phyloP scores from a whole-genome alignment of 2,329 filamentous ascomycete species.

The Claviceps cyperi region DNA sequence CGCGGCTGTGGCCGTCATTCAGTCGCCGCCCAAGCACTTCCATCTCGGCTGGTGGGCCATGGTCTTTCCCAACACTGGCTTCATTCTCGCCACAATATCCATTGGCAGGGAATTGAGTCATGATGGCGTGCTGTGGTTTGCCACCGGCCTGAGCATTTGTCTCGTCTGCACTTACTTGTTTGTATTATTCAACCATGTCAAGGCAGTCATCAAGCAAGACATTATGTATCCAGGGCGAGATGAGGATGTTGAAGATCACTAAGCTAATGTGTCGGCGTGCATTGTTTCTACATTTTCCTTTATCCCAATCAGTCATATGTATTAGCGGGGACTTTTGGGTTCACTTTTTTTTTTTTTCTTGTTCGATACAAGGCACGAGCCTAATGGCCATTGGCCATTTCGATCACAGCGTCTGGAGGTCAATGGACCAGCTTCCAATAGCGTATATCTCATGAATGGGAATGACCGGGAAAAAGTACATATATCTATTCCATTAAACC shows the following conservation, averaged over 20 bases:
- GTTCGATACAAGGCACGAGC: background rate
- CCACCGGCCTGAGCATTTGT: slow-evolving; percentile 34
- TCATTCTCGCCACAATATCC: slow-evolving; percentile 40
- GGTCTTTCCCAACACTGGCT: slow-evolving; percentile 48
- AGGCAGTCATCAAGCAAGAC: slow-evolving; percentile 34
- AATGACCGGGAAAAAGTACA: too few relatives aligned
- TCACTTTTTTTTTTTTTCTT: background rate
- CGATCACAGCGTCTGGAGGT: too few relatives aligned
- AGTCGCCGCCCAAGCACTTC: slow-evolving; percentile 32
- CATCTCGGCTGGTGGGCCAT: slow-evolving; percentile 51
- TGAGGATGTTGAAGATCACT: slow-evolving; percentile 34
- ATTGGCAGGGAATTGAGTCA: slow-evolving; percentile 35
- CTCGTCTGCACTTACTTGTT: slow-evolving; percentile 27
- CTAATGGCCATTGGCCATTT: too few relatives aligned
- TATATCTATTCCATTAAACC: too few relatives aligned
- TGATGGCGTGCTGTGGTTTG: slow-evolving; percentile 30
- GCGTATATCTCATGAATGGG: too few relatives aligned
- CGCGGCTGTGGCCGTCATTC: slow-evolving; percentile 19
- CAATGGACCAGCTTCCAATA: too few relatives aligned
- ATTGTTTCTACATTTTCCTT: background rate
- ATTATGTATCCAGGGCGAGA: slow-evolving; percentile 42
- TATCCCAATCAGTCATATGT: too few relatives aligned
- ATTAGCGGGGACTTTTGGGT: background rate
- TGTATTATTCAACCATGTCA: slow-evolving; percentile 27
- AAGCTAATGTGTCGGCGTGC: background rate